Conservation (phyloP, 1,284 basidiomycete genomes). For the Sporisorium reilianum region DNA sequence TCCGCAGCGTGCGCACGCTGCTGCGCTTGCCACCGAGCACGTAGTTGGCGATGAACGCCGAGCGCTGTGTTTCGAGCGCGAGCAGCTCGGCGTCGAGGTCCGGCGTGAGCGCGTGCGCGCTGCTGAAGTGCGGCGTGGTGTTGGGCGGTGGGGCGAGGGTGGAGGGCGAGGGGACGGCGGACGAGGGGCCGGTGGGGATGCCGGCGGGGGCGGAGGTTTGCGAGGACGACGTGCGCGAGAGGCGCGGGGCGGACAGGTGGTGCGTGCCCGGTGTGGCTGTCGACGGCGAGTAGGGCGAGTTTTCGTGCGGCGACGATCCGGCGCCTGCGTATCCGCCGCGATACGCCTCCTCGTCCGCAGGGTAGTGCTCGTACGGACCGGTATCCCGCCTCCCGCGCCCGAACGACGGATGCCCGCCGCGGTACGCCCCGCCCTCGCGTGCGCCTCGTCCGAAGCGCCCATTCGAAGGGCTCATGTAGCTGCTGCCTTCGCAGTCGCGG, state of each 20-base stretch:
- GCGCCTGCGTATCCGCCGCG: conserved; percentile 9
- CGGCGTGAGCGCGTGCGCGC: conserved; percentile 21
- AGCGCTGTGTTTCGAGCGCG: conserved; percentile 17
- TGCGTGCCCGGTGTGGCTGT: conserved; percentile 7
- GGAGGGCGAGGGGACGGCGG: conserved; percentile 14
- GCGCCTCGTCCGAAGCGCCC: conserved; percentile 9
- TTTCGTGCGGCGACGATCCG: conserved; percentile 34
- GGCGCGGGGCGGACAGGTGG: conserved; percentile 17
- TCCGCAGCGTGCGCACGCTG: background rate
- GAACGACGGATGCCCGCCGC: conserved; percentile 35
- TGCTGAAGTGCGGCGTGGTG: conserved; percentile 15
- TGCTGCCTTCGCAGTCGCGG: conserved; percentile 27
- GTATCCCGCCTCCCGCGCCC: conserved; percentile 29
- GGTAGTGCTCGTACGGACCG: conserved; percentile 25
- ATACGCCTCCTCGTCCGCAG: conserved; percentile 7
- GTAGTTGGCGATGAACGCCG: conserved; percentile 15
- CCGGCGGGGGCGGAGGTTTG: conserved; percentile 24
- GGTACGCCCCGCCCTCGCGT: conserved; percentile 13
- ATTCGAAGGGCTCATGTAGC: conserved; percentile 24
- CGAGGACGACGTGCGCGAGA: conserved; percentile 40
- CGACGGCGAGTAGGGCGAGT: conserved; percentile 33
- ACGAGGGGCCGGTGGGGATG: conserved; percentile 13
- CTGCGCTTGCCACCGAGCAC: conserved; percentile 18
- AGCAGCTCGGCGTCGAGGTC: conserved; percentile 40
- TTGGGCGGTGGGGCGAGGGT: conserved; percentile 1